Percentiles rank a stretch among this genome's conserved stretches.
Evolutionary conservation across 768 basidiomycete species (phyloP).

Genomic region (Pleurotus tuoliensis): DNA sequence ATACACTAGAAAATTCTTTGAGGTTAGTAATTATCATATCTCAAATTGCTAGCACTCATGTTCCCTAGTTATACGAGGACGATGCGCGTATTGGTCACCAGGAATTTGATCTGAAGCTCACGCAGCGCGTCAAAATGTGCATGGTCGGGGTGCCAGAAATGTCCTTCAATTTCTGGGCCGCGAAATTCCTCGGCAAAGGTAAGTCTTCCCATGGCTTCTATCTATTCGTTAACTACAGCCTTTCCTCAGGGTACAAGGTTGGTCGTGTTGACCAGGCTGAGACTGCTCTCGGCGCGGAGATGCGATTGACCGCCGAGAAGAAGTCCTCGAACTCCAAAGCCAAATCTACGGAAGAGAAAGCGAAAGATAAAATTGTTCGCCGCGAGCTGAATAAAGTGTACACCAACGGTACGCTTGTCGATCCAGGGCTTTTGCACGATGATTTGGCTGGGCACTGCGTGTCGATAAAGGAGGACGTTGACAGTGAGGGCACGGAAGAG

Average conservation of each 20-base stretch:
- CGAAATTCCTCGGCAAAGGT: slow-evolving; percentile 87
- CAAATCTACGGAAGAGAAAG: slow-evolving; percentile 56
- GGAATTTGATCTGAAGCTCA: slow-evolving; percentile 92
- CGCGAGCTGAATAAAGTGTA: slow-evolving; percentile 93
- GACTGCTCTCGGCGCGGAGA: slow-evolving; percentile 95
- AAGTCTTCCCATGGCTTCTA: not conserved
- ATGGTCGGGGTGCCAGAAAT: slow-evolving; percentile 87
- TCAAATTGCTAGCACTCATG: slow-evolving; percentile 1
- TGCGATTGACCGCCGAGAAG: slow-evolving; percentile 81
- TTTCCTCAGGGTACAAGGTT: slow-evolving; percentile 74
- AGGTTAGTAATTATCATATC: slow-evolving; percentile 36
- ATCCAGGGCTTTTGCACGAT: slow-evolving; percentile 81
- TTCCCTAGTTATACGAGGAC: slow-evolving; percentile 79
- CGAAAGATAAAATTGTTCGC: slow-evolving; percentile 84
- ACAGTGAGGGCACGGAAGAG: slow-evolving; percentile 34
- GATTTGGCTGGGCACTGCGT: slow-evolving; percentile 97
- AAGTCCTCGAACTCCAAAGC: slow-evolving; percentile 50
- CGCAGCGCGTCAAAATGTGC: slow-evolving; percentile 94
- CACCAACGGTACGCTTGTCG: slow-evolving; percentile 94
- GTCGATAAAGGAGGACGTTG: slow-evolving; percentile 68
- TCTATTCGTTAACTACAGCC: too few species aligned
- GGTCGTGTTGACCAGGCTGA: slow-evolving; percentile 96
- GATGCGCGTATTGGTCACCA: slow-evolving; percentile 92
- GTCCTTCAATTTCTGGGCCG: slow-evolving; percentile 90
- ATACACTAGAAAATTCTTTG: slow-evolving; percentile 65